Percentiles rank a stretch among this genome's conserved stretches.
Conservation (phyloP, 176 grass and related monocot species). For the Aegilops bicornis region DNA sequence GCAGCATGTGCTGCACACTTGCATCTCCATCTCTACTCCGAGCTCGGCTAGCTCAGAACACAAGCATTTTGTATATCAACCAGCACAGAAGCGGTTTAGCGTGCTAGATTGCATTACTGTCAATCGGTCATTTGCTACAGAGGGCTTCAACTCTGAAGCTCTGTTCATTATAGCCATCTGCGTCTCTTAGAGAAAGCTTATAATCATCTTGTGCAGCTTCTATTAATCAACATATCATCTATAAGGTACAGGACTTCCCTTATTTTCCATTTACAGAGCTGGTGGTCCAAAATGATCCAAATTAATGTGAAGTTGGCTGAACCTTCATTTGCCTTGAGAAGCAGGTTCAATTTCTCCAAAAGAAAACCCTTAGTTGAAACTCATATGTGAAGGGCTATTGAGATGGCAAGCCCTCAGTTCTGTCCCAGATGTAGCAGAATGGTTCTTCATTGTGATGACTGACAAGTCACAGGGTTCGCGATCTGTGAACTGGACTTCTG, state of each 20-base stretch:
- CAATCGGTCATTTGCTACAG: constrained; percentile 9
- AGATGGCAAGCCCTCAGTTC: not conserved
- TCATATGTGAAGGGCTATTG: not conserved
- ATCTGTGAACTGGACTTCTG: constrained; percentile 18
- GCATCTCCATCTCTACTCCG: not conserved
- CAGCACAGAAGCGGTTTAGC: not conserved
- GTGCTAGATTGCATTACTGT: not conserved
- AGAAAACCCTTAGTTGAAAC: not conserved
- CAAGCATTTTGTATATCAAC: not conserved
- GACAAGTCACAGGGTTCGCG: not conserved
- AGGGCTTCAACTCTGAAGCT: not conserved
- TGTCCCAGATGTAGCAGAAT: not conserved
- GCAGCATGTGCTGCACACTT: constrained; percentile 17
- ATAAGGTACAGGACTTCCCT: not conserved
- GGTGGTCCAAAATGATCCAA: not conserved
- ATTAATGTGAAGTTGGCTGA: not conserved
- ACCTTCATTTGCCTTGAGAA: constrained; percentile 17
- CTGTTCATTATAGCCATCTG: not conserved
- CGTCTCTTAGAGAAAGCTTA: not conserved
- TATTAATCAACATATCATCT: not conserved
- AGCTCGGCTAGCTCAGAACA: not conserved
- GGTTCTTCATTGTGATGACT: not conserved
- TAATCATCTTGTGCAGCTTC: constrained; percentile 9
- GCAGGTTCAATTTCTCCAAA: not conserved
- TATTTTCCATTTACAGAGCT: constrained; percentile 1